phyloP scores from a whole-genome alignment of 108 stramenopile species.

The Cyclotella distinguenda region DNA sequence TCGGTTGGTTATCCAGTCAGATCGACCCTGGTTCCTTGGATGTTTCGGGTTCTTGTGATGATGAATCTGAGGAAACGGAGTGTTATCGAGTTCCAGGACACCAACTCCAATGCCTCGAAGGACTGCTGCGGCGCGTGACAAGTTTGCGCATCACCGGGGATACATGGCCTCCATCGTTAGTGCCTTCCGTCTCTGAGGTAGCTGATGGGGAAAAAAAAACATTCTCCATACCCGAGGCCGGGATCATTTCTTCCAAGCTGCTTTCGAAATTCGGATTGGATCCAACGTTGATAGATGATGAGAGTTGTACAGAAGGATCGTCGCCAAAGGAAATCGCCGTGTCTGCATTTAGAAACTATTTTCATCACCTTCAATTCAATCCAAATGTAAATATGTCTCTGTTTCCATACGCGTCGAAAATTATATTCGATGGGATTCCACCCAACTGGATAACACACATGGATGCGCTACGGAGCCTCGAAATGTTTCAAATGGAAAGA shows the following conservation, averaged over 20 bases:
- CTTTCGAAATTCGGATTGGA: conserved; percentile 35
- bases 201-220: conserved; percentile 14
- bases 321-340: conserved; percentile 8
- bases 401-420: conserved; percentile 64
- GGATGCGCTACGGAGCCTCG: conserved; percentile 43
- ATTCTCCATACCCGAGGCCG: conserved; percentile 19
- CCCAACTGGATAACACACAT: conserved; percentile 66
- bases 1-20: conserved; percentile 72
- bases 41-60: not conserved
- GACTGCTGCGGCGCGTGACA: conserved; percentile 58
- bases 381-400: conserved; percentile 61
- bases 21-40: conserved; percentile 4
- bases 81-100: conserved; percentile 38
- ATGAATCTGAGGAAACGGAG: conserved; percentile 7
- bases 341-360: conserved; percentile 38
- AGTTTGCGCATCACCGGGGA: conserved; percentile 60
- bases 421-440: conserved; percentile 68
- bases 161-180: conserved; percentile 58
- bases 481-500: conserved; percentile 64
- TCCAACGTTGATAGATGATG: conserved; percentile 19
- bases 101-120: conserved; percentile 54
- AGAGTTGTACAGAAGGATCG: conserved; percentile 24
- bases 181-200: conserved; percentile 9
- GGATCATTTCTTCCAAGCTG: conserved; percentile 17
- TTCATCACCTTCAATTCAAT: conserved; percentile 42